These are phyloP conservation scores for Exutisphaerella laricina DNA, from an alignment of 2,329 filamentous ascomycete genomes.

Conservation along the genomic window DNA sequence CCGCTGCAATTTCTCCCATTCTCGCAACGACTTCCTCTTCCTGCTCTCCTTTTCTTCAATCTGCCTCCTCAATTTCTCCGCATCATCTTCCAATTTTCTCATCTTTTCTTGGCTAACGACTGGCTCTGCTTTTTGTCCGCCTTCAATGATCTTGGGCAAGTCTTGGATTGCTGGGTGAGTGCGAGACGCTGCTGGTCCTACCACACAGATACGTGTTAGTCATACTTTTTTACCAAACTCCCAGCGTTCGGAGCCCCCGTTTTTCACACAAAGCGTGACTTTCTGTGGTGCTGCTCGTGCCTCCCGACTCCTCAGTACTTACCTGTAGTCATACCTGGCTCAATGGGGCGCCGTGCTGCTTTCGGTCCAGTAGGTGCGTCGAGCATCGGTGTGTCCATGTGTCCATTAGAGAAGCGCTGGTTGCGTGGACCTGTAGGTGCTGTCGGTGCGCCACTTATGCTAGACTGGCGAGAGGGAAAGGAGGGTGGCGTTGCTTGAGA, in stretches of 20 bases:
- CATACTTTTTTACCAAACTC: too few species aligned
- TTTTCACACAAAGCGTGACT: too few species aligned
- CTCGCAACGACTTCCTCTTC: conserved; percentile 39
- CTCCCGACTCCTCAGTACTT: too few species aligned
- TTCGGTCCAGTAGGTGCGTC: conserved; percentile 26
- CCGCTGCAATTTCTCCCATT: conserved; percentile 43
- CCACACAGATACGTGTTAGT: too few species aligned
- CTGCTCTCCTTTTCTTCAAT: conserved; percentile 45
- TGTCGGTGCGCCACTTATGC: conserved; percentile 38
- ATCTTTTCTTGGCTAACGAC: conserved; percentile 41
- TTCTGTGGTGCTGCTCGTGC: too few species aligned
- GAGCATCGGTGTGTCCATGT: conserved; percentile 25
- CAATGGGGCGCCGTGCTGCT: conserved; percentile 22
- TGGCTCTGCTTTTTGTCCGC: conserved; percentile 40
- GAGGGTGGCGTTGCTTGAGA: conserved; percentile 17
- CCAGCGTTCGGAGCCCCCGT: too few species aligned
- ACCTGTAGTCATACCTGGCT: conserved; percentile 11
- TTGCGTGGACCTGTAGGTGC: conserved; percentile 41
- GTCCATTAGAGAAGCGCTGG: conserved; percentile 41
- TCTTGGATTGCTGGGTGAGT: conserved; percentile 37
- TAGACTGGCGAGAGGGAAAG: conserved; percentile 37
- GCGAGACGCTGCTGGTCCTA: conserved; percentile 10
- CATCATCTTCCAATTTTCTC: conserved; percentile 44
- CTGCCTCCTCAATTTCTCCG: conserved; percentile 39
- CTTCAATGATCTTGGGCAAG: conserved; percentile 41